Percentiles rank a stretch among this genome's conserved stretches.
These are phyloP conservation scores for Dichotomopilus funicola DNA, from an alignment of 2,329 filamentous ascomycete species.

Conservation along the genomic window DNA sequence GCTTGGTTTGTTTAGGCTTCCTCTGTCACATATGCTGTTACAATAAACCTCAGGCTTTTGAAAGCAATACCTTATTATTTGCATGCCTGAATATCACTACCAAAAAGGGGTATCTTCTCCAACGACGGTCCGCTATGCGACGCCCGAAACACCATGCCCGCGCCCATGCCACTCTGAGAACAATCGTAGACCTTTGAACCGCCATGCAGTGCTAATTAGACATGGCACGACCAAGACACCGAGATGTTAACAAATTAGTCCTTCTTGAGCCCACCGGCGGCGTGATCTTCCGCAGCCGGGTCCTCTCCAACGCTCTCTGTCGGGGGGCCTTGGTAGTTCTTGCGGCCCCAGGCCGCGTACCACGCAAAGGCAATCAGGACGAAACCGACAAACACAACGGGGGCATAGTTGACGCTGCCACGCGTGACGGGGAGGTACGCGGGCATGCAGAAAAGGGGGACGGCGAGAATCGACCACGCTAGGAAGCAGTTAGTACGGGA, in stretches of 20 bases:
- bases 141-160: conserved; percentile 10
- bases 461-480: conserved; percentile 62
- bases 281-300: not conserved
- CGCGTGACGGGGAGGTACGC: conserved; percentile 53
- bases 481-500: conserved; percentile 1
- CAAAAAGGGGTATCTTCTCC: not conserved
- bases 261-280: conserved; percentile 9
- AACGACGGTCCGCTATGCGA: conserved; percentile 9
- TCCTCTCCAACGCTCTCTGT: conserved; percentile 25
- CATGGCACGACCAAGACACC: not conserved
- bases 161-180: not conserved
- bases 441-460: conserved; percentile 71
- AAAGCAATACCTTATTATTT: not conserved
- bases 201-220: not conserved
- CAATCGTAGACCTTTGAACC: no score
- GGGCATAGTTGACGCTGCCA: conserved; percentile 64
- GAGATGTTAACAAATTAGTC: conserved; percentile 3
- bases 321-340: conserved; percentile 61
- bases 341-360: conserved; percentile 65
- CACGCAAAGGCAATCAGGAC: conserved; percentile 54
- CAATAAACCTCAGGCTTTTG: not conserved
- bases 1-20: no score
- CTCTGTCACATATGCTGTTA: no score
- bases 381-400: conserved; percentile 65
- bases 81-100: not conserved